Evolutionary conservation across 208 protist genomes (phyloP).

Genomic region (Tritrichomonas musculus): DNA sequence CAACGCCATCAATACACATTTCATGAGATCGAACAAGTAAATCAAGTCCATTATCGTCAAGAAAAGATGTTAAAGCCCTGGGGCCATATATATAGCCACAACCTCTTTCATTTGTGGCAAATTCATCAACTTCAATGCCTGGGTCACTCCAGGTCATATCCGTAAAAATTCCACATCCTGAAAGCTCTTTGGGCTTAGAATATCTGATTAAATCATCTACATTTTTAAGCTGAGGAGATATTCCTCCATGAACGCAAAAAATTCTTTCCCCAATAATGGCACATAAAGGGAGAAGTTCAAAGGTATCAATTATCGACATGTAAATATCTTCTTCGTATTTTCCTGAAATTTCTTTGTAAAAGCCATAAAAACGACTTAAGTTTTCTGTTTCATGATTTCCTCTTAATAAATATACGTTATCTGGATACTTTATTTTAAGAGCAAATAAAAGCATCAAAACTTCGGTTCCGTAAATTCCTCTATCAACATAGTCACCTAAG

Average conservation of each 20-base stretch:
- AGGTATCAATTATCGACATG: slow-evolving; percentile 51
- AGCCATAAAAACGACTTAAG: slow-evolving; percentile 42
- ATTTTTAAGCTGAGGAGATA: slow-evolving; percentile 50
- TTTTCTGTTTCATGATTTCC: slow-evolving; percentile 50
- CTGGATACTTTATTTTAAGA: slow-evolving; percentile 43
- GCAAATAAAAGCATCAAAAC: slow-evolving; percentile 41
- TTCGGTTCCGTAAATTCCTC: slow-evolving; percentile 43
- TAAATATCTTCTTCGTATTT: slow-evolving; percentile 45
- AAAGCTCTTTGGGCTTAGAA: not conserved
- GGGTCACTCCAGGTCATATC: slow-evolving; percentile 29
- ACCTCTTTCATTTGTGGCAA: not conserved
- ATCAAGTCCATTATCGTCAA: not conserved
- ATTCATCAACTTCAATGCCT: not conserved
- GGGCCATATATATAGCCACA: not conserved
- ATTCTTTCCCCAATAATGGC: slow-evolving; percentile 70
- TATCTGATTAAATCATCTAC: not conserved
- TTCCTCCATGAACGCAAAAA: slow-evolving; percentile 78
- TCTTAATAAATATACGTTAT: slow-evolving; percentile 43
- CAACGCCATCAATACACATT: not conserved
- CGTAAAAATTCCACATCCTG: not conserved
- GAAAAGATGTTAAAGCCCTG: not conserved
- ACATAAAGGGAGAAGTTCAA: slow-evolving; percentile 76
- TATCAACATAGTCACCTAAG: slow-evolving; percentile 50
- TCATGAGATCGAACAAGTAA: not conserved
- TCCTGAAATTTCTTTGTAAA: not conserved